Evolutionary conservation across 768 basidiomycete species (phyloP).

Genomic region (Lentinula guzmanii): DNA sequence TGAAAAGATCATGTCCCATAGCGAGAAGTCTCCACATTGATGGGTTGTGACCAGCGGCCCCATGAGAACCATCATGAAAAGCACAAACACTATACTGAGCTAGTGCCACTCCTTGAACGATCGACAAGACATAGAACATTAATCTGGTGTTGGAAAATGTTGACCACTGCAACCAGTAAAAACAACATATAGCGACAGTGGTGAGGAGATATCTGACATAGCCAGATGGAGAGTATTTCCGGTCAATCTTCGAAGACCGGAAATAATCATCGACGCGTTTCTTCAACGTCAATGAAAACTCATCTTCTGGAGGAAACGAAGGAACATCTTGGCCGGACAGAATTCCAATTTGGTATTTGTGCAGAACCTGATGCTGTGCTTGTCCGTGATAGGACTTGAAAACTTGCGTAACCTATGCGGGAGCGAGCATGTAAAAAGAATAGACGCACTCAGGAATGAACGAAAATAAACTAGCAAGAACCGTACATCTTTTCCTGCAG

Average conservation of each 20-base stretch:
- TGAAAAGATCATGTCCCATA: background rate
- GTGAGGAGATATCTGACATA: background rate
- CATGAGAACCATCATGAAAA: slow-evolving; percentile 1
- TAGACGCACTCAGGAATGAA: background rate
- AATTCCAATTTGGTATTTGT: background rate
- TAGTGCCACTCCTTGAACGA: background rate
- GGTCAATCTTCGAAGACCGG: background rate
- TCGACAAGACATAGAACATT: background rate
- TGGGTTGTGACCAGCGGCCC: background rate
- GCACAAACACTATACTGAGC: background rate
- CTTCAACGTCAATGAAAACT: background rate
- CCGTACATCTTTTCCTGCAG: slow-evolving; percentile 1
- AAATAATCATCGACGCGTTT: background rate
- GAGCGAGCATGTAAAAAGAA: background rate
- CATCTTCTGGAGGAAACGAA: background rate
- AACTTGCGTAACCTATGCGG: background rate
- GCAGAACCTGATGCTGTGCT: background rate
- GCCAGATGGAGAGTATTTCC: background rate
- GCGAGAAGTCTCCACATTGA: background rate
- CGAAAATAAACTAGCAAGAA: background rate
- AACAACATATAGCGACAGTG: background rate
- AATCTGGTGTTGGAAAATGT: background rate
- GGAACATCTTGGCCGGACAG: background rate
- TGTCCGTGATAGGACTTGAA: background rate
- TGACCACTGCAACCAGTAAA: background rate